These are phyloP conservation scores for Alternaria metachromatica DNA, from an alignment of 2,329 filamentous ascomycete species.

Conservation along the genomic window DNA sequence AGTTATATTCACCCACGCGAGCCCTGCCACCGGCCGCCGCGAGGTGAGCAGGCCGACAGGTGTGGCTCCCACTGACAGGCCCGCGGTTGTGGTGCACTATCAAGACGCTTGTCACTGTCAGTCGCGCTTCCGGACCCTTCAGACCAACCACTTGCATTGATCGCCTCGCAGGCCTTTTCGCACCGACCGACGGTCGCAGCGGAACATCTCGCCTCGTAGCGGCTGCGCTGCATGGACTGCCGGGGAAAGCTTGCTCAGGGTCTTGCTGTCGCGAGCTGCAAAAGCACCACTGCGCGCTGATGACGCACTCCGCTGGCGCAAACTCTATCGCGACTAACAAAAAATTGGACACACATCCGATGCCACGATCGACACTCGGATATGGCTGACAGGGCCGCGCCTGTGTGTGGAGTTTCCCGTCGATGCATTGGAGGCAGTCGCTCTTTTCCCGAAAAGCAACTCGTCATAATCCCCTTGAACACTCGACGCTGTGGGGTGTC, in stretches of 20 bases:
- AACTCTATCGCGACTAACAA: constrained; percentile 15
- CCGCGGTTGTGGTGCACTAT: constrained; percentile 35
- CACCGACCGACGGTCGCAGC: constrained; percentile 22
- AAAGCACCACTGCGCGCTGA: constrained; percentile 9
- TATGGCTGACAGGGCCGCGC: constrained; percentile 38
- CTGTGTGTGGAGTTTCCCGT: constrained; percentile 20
- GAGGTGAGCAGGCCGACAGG: constrained; percentile 29
- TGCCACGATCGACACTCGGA: constrained; percentile 43
- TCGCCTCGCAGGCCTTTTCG: constrained; percentile 22
- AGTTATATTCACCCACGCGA: constrained; percentile 7
- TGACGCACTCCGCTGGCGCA: constrained; percentile 14
- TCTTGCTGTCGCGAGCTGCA: constrained; percentile 17
- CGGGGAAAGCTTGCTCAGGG: constrained; percentile 26
- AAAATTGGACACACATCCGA: constrained; percentile 22
- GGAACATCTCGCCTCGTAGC: constrained; percentile 20
- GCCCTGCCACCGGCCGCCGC: constrained; percentile 16
- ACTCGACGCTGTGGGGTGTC: constrained; percentile 18
- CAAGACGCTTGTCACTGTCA: constrained; percentile 41
- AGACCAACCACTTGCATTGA: constrained; percentile 28
- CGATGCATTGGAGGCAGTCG: constrained; percentile 10
- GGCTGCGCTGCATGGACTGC: constrained; percentile 15
- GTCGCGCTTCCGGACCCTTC: constrained; percentile 35
- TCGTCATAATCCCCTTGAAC: constrained; percentile 19
- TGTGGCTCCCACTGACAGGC: constrained; percentile 45
- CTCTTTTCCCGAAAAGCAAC: constrained; percentile 11